A percentile compares a stretch with the other conserved stretches of the same genome.
These are phyloP conservation scores for Yamadazyma siamensis DNA, from an alignment of 1,139 yeast genomes.

Conservation along the genomic window DNA sequence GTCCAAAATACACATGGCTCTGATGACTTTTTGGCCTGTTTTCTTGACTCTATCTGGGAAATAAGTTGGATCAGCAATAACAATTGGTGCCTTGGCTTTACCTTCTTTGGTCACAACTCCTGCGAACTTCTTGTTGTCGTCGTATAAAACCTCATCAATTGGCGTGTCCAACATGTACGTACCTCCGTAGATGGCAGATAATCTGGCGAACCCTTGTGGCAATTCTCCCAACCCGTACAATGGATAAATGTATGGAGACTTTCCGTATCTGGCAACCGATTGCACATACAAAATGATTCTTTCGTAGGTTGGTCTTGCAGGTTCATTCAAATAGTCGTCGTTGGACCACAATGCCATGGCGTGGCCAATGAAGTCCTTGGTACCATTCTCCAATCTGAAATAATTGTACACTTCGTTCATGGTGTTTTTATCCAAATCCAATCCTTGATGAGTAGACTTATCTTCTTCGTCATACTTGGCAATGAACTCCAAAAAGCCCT, in stretches of 20 bases:
- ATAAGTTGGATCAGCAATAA: conserved; percentile 97
- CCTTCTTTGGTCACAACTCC: conserved; percentile 94
- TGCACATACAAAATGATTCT: conserved; percentile 82
- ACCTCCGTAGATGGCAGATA: conserved; percentile 97
- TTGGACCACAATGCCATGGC: conserved; percentile 98
- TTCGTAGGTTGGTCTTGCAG: conserved; percentile 90
- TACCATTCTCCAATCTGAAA: conserved; percentile 89
- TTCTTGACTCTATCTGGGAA: conserved; percentile 88
- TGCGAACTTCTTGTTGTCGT: conserved; percentile 60
- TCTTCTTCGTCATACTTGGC: conserved; percentile 80
- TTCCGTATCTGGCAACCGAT: conserved; percentile 92
- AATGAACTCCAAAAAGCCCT: conserved; percentile 84
- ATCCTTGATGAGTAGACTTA: conserved; percentile 76
- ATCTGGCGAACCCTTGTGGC: conserved; percentile 97
- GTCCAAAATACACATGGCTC: conserved; percentile 92
- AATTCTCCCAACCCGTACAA: conserved; percentile 95
- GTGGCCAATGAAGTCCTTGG: conserved; percentile 95
- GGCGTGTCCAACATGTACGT: conserved; percentile 98
- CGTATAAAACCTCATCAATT: conserved; percentile 80
- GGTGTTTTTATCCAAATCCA: conserved; percentile 81
- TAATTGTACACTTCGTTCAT: conserved; percentile 90
- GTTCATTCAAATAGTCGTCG: conserved; percentile 83
- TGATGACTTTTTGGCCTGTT: conserved; percentile 82
- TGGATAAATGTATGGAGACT: conserved; percentile 95
- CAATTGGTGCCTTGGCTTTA: conserved; percentile 85